Evolutionary conservation across 129 eudicot species (phyloP), one percentile per base, ranked within the genome.

Genomic region (Scalesia atractyloides): DNA sequence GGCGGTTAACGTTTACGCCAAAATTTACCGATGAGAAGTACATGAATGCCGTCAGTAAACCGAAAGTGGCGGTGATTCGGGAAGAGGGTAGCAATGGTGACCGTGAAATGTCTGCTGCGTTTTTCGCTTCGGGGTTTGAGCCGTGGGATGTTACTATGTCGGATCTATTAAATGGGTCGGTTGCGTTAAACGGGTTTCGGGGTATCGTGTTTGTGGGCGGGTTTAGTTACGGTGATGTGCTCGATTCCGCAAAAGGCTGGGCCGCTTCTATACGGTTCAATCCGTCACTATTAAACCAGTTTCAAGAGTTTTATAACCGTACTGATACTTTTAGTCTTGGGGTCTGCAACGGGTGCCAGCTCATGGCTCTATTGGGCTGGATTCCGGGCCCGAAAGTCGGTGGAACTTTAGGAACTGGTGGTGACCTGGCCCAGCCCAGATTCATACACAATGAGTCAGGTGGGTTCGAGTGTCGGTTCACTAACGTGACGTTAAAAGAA

Each of bases 161-260:
- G 2, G 97, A 91, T 70, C 95, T 91, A 67, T 83, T 87, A n/a
- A 82, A 57, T 22, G 95, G 95, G 57, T 69, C 79, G 0, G 59
- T 84, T 58, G 72, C 85, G 2, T 73, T 84, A 7, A 12, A 80
- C 3, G 81, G 72, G 17, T 91, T 91, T 17, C 83, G 88, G 18
- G 95, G 97, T 2, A 70, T 86, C 34, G 86, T 82, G 57, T 94
- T 90, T 69, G 97, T 94, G 15, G 98, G 98, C 66, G 97, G 98
- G 64, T 94, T 90, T 75, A 94, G 98, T 80, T 94, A 90, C 19
- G 97, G 91, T 0, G 98, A 90, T 75, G 96, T 94, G 14, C 91
- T 94, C n/a, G 98, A 88, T 74, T 94, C 97, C 2, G 97, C 96
- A 14, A 94, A 94, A 82, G 98, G 98, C 33, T 90, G 98, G 97